phyloP scores from a whole-genome alignment of 208 protist species.

The Angomonas ambiguus region DNA sequence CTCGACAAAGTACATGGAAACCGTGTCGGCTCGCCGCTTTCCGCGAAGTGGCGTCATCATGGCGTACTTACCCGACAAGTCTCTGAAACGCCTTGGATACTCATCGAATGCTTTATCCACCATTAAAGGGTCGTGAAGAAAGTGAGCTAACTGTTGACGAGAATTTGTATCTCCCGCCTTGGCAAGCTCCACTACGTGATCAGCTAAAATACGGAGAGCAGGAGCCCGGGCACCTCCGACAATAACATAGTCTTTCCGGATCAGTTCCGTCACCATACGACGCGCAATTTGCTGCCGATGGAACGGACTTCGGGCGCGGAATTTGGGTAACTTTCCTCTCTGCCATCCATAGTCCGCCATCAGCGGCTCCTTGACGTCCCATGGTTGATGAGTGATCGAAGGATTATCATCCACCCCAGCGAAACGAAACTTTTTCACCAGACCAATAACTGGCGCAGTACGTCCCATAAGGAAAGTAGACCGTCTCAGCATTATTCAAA shows the following conservation, averaged over 20 bases:
- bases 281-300: slow-evolving; percentile 85
- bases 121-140: slow-evolving; percentile 85
- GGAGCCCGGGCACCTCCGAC: slow-evolving; percentile 82
- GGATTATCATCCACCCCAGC: slow-evolving; percentile 84
- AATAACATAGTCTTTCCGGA: slow-evolving; percentile 87
- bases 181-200: slow-evolving; percentile 86
- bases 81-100: slow-evolving; percentile 79
- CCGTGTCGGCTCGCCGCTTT: slow-evolving; percentile 57
- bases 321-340: slow-evolving; percentile 79
- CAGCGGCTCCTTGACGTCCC: slow-evolving; percentile 69
- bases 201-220: slow-evolving; percentile 80
- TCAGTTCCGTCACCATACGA: slow-evolving; percentile 89
- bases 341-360: slow-evolving; percentile 86
- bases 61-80: slow-evolving; percentile 81
- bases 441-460: slow-evolving; percentile 66
- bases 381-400: slow-evolving; percentile 60
- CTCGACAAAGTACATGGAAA: slow-evolving; percentile 90
- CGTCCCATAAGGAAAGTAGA: slow-evolving; percentile 25
- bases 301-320: slow-evolving; percentile 74
- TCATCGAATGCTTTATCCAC: slow-evolving; percentile 92
- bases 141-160: slow-evolving; percentile 86
- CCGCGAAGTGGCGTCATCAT: slow-evolving; percentile 86
- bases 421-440: slow-evolving; percentile 59
- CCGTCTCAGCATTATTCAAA: slow-evolving; percentile 32
- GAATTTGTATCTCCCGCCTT: slow-evolving; percentile 87